Evolutionary conservation across 192 early-diverging fungal species (phyloP).

Genomic region (Entomortierella chlamydospora): DNA sequence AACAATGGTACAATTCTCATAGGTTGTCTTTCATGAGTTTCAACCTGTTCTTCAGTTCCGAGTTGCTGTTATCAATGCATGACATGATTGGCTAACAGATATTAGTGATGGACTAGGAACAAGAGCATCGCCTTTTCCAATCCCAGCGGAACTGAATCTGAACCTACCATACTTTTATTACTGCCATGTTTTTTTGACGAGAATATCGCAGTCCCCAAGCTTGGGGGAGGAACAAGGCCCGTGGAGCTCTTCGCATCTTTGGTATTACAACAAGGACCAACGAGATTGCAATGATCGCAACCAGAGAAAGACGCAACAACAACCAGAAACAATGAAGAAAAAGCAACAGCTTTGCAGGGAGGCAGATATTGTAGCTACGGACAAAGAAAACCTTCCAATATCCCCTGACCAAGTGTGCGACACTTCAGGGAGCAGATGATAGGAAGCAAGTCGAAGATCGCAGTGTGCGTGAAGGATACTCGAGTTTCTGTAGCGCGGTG

Average conservation of each 20-base stretch:
- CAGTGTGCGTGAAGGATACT: constrained; percentile 18
- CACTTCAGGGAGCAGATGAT: constrained; percentile 11
- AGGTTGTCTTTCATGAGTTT: too few species aligned
- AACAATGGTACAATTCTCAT: too few species aligned
- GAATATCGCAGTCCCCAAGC: constrained; percentile 2
- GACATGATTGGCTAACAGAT: too few species aligned
- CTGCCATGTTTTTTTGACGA: too few species aligned
- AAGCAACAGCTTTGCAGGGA: constrained; percentile 2
- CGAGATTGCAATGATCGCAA: constrained; percentile 22
- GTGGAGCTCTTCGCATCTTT: constrained; percentile 13
- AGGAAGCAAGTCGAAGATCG: constrained; percentile 16
- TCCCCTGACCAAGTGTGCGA: constrained; percentile 18
- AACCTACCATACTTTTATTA: neutral
- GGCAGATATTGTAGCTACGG: constrained; percentile 14
- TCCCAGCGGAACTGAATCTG: too few species aligned
- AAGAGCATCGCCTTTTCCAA: too few species aligned
- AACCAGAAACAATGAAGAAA: constrained; percentile 10
- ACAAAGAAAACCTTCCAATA: constrained; percentile 8
- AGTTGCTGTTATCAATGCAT: too few species aligned
- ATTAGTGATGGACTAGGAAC: too few species aligned
- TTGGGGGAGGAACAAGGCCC: constrained; percentile 16
- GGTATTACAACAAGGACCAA: constrained; percentile 19
- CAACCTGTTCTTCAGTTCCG: too few species aligned
- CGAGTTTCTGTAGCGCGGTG: constrained; percentile 14
- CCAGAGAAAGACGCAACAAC: constrained; percentile 9